phyloP scores from a whole-genome alignment of 768 basidiomycete genomes.

The Leccinum variicolor region DNA sequence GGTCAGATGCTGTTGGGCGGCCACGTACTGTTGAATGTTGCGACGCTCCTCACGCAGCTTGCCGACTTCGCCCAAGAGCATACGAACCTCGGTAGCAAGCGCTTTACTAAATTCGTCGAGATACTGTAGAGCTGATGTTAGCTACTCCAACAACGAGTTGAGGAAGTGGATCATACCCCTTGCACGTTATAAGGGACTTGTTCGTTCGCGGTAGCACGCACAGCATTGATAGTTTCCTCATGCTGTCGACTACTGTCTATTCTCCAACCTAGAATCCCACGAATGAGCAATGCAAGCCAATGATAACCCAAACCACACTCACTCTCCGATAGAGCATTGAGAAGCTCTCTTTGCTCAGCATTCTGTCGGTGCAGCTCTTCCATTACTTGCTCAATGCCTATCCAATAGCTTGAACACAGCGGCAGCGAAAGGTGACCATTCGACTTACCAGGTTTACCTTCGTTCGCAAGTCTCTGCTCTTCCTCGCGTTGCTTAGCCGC shows the following conservation, averaged over 20 bases:
- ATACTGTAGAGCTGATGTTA: constrained; percentile 45
- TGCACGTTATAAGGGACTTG: constrained; percentile 84
- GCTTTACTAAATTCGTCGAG: constrained; percentile 87
- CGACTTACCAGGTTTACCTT: constrained; percentile 53
- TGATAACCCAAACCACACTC: constrained; percentile 21
- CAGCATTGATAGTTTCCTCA: constrained; percentile 61
- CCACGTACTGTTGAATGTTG: constrained; percentile 69
- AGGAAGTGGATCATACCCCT: constrained; percentile 37
- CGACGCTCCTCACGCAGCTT: constrained; percentile 78
- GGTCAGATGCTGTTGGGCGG: background rate
- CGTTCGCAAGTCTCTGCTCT: constrained; percentile 50
- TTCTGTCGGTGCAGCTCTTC: constrained; percentile 60
- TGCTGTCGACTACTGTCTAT: constrained; percentile 64
- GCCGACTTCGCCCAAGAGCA: constrained; percentile 80
- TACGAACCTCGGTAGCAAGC: constrained; percentile 76
- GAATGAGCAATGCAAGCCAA: constrained; percentile 7
- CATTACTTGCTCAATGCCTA: constrained; percentile 59
- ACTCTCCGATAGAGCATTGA: constrained; percentile 59
- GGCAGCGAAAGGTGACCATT: background rate
- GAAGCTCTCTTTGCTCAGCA: constrained; percentile 52
- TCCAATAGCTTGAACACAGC: constrained; percentile 7
- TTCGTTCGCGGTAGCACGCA: constrained; percentile 67
- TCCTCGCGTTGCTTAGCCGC: constrained; percentile 49
- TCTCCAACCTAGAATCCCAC: constrained; percentile 54
- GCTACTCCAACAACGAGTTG: constrained; percentile 2